Base-by-base conservation (phyloP, 2,329 filamentous ascomycete genomes). In the Botrytis galanthina region DNA sequence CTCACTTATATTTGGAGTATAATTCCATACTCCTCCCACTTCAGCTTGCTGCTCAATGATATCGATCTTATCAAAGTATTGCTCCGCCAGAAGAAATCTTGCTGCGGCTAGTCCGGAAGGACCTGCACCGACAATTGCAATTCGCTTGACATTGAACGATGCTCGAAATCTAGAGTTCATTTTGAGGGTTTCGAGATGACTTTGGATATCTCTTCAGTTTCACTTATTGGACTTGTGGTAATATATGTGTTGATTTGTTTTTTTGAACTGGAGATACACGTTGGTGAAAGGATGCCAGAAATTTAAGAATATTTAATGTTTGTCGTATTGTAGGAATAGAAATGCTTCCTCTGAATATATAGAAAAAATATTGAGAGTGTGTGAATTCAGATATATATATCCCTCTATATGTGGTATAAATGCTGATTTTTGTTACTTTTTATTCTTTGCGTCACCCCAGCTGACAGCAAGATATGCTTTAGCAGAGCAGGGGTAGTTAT, bases 11-110 rank as follows among this genome's bases (percentile, higher is more conserved):
- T 86, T 74, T 81, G 82, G 42, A 85, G 84, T 75, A 87, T 97
- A 94, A 79, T 94, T 92, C 95, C 95, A 98, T 16, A 96, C 89
- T 3, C 96, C 95, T 73, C 94, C 95, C 10, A 92, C 88, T 66
- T 89, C 86, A 62, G 86, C 84, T 76, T 94, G 90, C 82, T 97
- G 93, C 82, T 98, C 96, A 79, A 92, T 97, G 57, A 98, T 82
- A 74, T 90, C 88, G 74, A 98, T 90, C 44, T 85, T 87, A 20
- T 89, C 83, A 79, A 96, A 96, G 1, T 81, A 85, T 79, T 86
- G 91, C 78, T 92, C 94, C 0, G 92, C 93, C 18, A 88, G 81
- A 29, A 98, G 86, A 79, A 95, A 95, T 86, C 94, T 96, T 71
- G 93, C 93, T 37, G 92, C 90, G 39, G 91, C 89, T 6, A 97